phyloP scores from a whole-genome alignment of 352 stramenopile genomes.

The Phytophthora megakarya region DNA sequence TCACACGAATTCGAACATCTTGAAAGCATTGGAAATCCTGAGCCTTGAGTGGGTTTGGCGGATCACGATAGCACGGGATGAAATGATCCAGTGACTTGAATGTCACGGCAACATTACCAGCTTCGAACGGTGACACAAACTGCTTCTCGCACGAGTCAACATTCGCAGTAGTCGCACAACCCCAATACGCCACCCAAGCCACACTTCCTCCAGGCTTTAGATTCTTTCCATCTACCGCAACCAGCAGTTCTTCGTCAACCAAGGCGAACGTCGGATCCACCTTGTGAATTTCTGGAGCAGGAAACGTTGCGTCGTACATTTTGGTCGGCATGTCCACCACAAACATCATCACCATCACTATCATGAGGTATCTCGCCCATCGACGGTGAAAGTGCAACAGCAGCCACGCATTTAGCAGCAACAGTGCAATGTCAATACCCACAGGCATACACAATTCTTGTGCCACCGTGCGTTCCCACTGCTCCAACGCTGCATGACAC shows the following conservation, averaged over 20 bases:
- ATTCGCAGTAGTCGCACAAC: constrained; percentile 63
- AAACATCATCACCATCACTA: constrained; percentile 47
- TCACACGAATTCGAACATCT: constrained; percentile 72
- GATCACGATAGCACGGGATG: constrained; percentile 86
- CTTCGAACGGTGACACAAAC: constrained; percentile 64
- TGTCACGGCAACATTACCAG: constrained; percentile 67
- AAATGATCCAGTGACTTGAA: constrained; percentile 81
- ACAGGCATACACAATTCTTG: constrained; percentile 67
- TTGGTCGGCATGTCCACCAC: constrained; percentile 52
- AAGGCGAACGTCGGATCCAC: constrained; percentile 76
- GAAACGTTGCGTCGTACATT: constrained; percentile 61
- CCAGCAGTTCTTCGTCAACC: constrained; percentile 72
- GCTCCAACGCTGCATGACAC: constrained; percentile 49
- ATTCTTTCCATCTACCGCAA: constrained; percentile 72
- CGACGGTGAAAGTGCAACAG: constrained; percentile 58
- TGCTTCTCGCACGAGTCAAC: constrained; percentile 76
- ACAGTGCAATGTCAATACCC: constrained; percentile 47
- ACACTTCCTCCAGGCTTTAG: constrained; percentile 75
- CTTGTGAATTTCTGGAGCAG: constrained; percentile 53
- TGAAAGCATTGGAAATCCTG: constrained; percentile 79
- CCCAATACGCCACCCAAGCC: constrained; percentile 84
- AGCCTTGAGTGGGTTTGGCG: constrained; percentile 73
- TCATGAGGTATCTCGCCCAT: constrained; percentile 59
- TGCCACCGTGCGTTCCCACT: constrained; percentile 49
- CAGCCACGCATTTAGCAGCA: constrained; percentile 50